Conservation (phyloP, 2,329 filamentous ascomycete species). For the Proliferodiscus dingleyae region DNA sequence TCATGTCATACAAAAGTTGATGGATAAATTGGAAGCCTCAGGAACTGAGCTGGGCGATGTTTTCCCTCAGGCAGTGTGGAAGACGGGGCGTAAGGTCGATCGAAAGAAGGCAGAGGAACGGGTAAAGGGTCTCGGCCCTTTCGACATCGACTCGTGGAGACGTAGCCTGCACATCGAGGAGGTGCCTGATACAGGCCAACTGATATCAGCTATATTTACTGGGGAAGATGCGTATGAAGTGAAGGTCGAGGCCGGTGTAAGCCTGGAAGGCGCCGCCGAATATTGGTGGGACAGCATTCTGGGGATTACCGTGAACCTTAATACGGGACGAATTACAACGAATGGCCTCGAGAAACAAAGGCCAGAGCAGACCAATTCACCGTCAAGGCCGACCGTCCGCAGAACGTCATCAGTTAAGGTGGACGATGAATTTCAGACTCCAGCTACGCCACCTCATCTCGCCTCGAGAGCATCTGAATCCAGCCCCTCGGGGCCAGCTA, state of each 20-base stretch:
- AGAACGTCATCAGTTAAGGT: slow-evolving; percentile 15
- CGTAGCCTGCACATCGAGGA: slow-evolving; percentile 3
- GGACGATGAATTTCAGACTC: slow-evolving; percentile 30
- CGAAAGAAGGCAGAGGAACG: slow-evolving; percentile 30
- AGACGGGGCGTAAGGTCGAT: slow-evolving; percentile 36
- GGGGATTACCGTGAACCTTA: slow-evolving; percentile 22
- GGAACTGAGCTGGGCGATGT: slow-evolving; percentile 46
- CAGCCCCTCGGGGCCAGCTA: not conserved
- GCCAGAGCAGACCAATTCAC: not conserved
- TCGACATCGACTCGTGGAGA: slow-evolving; percentile 34
- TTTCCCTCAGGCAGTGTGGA: slow-evolving; percentile 40
- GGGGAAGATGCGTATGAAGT: not conserved
- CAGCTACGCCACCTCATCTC: slow-evolving; percentile 25
- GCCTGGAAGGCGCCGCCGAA: slow-evolving; percentile 1
- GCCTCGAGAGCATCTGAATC: slow-evolving; percentile 5
- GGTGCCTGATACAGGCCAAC: slow-evolving; percentile 9
- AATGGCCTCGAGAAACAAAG: slow-evolving; percentile 6
- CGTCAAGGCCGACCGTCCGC: slow-evolving; percentile 1
- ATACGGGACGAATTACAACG: slow-evolving; percentile 17
- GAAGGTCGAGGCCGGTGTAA: not conserved
- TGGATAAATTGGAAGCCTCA: slow-evolving; percentile 48
- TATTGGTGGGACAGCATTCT: slow-evolving; percentile 28
- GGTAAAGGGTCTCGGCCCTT: slow-evolving; percentile 44
- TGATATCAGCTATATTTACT: slow-evolving; percentile 24
- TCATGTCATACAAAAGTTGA: slow-evolving; percentile 46